These are phyloP conservation scores for maize (Zea mays) DNA, from an alignment of 176 grass and related monocot genomes.

Conservation along the genomic window DNA sequence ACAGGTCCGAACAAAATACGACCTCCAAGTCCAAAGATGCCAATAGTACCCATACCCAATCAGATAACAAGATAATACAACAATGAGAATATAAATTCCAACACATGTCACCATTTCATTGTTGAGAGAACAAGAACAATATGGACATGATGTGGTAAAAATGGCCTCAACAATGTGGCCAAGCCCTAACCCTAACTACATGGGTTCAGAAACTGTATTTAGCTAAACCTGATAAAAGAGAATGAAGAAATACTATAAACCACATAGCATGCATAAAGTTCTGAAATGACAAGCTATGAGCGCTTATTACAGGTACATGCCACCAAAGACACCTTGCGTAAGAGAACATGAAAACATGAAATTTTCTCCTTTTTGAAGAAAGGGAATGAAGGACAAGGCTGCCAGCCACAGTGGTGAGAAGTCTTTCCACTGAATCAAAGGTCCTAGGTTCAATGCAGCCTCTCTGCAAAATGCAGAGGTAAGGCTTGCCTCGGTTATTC, in stretches of 20 bases:
- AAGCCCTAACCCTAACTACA: background rate
- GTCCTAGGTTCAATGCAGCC: too few relatives aligned
- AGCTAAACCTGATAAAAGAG: conserved; percentile 8
- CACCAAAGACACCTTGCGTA: background rate
- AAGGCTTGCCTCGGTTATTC: too few relatives aligned
- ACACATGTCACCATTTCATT: conserved; percentile 7
- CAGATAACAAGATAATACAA: conserved; percentile 20
- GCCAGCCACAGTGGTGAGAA: too few relatives aligned
- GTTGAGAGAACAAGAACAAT: background rate
- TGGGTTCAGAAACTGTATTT: conserved; percentile 11
- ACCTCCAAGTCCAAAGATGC: conserved; percentile 1
- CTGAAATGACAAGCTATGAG: background rate
- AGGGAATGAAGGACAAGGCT: background rate
- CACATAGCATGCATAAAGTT: background rate
- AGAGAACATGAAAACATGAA: background rate
- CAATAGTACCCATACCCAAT: conserved; percentile 24
- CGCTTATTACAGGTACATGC: background rate
- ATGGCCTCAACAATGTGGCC: background rate
- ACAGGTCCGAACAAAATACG: conserved; percentile 11
- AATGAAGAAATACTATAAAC: conserved; percentile 16
- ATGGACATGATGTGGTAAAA: background rate
- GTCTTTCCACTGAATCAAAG: too few relatives aligned
- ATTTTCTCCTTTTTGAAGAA: background rate
- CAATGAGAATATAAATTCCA: conserved; percentile 7
- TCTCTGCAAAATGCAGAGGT: too few relatives aligned